These are phyloP conservation scores for Botrytis elliptica DNA, from an alignment of 2,329 filamentous ascomycete genomes.

Conservation along the genomic window DNA sequence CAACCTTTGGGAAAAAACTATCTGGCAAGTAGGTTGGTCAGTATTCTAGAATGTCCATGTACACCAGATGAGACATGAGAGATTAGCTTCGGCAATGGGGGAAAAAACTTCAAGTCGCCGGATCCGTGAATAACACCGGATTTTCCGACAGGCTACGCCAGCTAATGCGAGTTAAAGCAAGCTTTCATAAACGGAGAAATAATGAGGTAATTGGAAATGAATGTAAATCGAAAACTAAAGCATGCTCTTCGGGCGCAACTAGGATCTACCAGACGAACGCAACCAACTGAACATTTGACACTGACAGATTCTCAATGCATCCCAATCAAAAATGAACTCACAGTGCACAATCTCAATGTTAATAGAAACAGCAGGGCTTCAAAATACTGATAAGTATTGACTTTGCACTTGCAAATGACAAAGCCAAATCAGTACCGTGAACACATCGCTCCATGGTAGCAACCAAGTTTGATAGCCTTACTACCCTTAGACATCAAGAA, in stretches of 20 bases:
- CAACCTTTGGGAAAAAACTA: not conserved
- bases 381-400: not conserved
- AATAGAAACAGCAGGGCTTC: accelerated
- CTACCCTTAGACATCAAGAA: not conserved
- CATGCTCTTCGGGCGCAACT: not conserved
- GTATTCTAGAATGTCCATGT: not conserved
- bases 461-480: not conserved
- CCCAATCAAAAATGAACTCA: not conserved
- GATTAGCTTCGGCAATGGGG: not conserved
- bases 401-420: not conserved
- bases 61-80: not conserved
- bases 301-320: not conserved
- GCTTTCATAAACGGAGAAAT: not conserved
- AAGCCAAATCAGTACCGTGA: not conserved
- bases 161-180: not conserved
- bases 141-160: not conserved
- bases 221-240: not conserved
- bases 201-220: not conserved
- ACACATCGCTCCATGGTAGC: not conserved
- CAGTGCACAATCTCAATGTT: not conserved
- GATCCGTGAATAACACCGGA: not conserved
- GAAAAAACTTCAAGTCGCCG: not conserved
- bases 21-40: not conserved
- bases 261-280: not conserved
- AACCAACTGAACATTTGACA: not conserved